Base-by-base conservation (phyloP, 2,329 filamentous ascomycete genomes). In the Aspergillus bombycis region DNA sequence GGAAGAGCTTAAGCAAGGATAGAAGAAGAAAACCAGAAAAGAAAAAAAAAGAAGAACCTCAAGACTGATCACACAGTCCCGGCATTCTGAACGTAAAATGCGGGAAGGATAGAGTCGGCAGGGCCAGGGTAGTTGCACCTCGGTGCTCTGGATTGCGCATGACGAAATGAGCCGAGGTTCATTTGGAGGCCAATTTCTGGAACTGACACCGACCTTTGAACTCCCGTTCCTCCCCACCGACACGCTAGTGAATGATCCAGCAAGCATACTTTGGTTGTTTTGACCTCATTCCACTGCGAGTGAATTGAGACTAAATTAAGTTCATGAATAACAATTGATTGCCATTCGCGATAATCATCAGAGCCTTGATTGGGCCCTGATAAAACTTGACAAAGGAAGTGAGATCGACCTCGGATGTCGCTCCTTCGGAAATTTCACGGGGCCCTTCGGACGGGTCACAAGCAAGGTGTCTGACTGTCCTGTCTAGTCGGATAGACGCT, bases 111-210 rank as follows among this genome's bases (percentile, higher is more conserved):
- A 60, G 63, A 66, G 61, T 58, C 57, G 41, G 50, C 34, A 41
- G 38, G 34, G 52, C 32, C 50, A 52, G 50, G 50, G 63, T 32
- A 46, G 58, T 66, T 63, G 67, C 70, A 74, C 75, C 75, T 76
- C 74, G 75, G 74, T 71, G 73, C 64, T 60, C 58, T 58, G 59
- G 59, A 55, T 65, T 12, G 57, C 70, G 67, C 67, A 72, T 72
- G 70, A 71, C 64, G 67, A 72, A 71, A 70, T 57, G 66, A 73
- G 67, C 75, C 75, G 74, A 76, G 75, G 74, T 76, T 68, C 72
- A 71, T 62, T 61, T 58, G 53, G 38, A 41, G 38, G 5, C 38
- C 38, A n/a, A 41, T 9, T 41, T n/a, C 16, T 38, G 36, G 19
- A 5, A 41, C 8, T 9, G 16, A 41, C 38, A 9, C 38, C 38